Evolutionary conservation across 805 yeast genomes (phyloP), one percentile per base, ranked within the genome.

Genomic region (Saccharomyces eubayanus): DNA sequence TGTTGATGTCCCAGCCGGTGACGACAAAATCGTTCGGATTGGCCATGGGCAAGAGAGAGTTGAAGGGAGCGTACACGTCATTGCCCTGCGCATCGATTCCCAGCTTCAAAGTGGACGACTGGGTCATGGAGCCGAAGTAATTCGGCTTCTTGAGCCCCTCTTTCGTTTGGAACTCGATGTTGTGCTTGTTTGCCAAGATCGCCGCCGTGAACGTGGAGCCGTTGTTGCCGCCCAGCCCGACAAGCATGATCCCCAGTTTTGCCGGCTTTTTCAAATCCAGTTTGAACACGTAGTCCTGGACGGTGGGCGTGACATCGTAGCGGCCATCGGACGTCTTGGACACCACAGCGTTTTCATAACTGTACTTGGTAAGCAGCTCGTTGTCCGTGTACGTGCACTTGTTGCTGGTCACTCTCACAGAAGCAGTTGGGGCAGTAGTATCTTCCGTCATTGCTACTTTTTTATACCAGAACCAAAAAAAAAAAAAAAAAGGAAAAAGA

Each of bases 181-280:
- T 79, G 69, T 87, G 78, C 65, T 85, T 89, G 77, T 91, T 91
- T 56, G 97, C 96, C 60, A 87, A 80, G 51, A 84, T 77, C 9
- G 97, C 85, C 47, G 92, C 90, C 52, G 90, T 81, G 59, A 92
- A 78, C 12, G 98, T 91, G 55, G 97, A 80, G 72, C 97, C 98
- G 68, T 91, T 91, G 78, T 91, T 91, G 72, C 98, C 98, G 63
- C 97, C 97, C 60, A 91, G 78, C 62, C 98, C 98, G 36, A 91
- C 97, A 58, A 92, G 78, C 82, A 91, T 73, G 58, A 91, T 76
- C 63, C 98, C 98, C 49, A 89, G 79, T 72, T 85, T 89, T 6
- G 16, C 24, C 62, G 96, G 96, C 47, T 84, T 82, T 54, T 77
- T 78, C 68, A 88, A 78, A 62, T 89, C 95, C 51, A 88, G 84